phyloP scores from a whole-genome alignment of 2,329 filamentous ascomycete species.

The Ophiostoma pallidulum region DNA sequence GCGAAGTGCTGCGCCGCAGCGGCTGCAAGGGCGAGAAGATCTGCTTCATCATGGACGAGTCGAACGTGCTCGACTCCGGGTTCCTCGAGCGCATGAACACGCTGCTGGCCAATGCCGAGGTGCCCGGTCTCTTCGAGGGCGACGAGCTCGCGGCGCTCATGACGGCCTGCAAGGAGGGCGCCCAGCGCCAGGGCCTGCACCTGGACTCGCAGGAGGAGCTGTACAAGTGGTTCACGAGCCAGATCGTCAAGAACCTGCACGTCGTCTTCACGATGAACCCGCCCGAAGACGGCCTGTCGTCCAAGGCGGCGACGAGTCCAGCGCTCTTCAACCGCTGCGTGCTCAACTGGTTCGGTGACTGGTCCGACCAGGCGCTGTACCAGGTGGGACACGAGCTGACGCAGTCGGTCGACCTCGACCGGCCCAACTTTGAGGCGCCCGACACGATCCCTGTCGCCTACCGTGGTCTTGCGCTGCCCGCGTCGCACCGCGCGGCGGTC shows the following conservation, averaged over 20 bases:
- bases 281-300: constrained; percentile 85
- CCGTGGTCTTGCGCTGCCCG: constrained; percentile 71
- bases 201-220: constrained; percentile 96
- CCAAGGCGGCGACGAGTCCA: constrained; percentile 94
- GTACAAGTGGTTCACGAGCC: constrained; percentile 99
- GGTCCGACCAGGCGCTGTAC: constrained; percentile 98
- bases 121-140: constrained; percentile 97
- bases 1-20: constrained; percentile 84
- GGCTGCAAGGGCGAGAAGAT: constrained; percentile 99
- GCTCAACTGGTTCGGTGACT: constrained; percentile 99
- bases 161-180: constrained; percentile 98
- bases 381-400: constrained; percentile 95
- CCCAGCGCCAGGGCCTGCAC: constrained; percentile 87
- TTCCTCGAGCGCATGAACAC: constrained; percentile 99
- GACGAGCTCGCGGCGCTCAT: constrained; percentile 97
- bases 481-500: constrained; percentile 82
- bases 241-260: constrained; percentile 97
- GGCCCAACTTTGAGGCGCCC: constrained; percentile 72
- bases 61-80: constrained; percentile 94
- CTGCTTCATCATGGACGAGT: constrained; percentile 99
- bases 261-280: constrained; percentile 99
- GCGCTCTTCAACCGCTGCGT: constrained; percentile 98
- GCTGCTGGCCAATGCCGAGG: constrained; percentile 95
- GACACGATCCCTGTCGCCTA: constrained; percentile 92
- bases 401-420: constrained; percentile 89